Evolutionary conservation across 352 stramenopile genomes (phyloP).

Genomic region (Pythium chondricola): DNA sequence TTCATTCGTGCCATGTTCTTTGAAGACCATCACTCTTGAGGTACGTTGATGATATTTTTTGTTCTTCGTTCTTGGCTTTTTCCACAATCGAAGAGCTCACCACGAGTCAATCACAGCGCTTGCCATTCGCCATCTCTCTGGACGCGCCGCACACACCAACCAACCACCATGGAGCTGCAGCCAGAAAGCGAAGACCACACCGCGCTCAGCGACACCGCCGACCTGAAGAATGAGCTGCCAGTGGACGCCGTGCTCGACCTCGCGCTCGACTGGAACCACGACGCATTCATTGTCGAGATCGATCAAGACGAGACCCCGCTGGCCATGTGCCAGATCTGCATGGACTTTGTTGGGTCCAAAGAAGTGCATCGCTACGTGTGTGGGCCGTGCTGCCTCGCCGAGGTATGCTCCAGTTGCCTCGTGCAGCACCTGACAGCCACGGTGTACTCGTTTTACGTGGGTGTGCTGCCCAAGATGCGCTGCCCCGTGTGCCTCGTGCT

Average conservation of each 20-base stretch:
- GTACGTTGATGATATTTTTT: background rate
- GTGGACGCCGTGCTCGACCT: slow-evolving; percentile 13
- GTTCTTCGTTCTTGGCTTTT: background rate
- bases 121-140: background rate
- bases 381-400: slow-evolving; percentile 27
- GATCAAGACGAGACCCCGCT: slow-evolving; percentile 17
- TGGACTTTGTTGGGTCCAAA: slow-evolving; percentile 33
- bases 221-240: too few species aligned
- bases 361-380: slow-evolving; percentile 33
- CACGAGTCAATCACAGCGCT: background rate
- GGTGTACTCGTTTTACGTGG: slow-evolving; percentile 55
- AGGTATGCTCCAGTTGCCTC: slow-evolving; percentile 39
- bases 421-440: slow-evolving; percentile 43
- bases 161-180: slow-evolving; percentile 8
- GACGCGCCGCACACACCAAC: slow-evolving; percentile 1
- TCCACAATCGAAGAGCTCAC: slow-evolving; percentile 23
- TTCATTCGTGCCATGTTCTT: background rate
- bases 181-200: slow-evolving; percentile 12
- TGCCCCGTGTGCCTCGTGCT: slow-evolving; percentile 52
- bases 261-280: background rate
- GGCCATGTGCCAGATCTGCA: slow-evolving; percentile 52
- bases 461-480: slow-evolving; percentile 58
- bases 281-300: background rate
- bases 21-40: slow-evolving; percentile 1
- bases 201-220: too few species aligned